Base-by-base conservation (phyloP, 768 basidiomycete genomes). In the Rickenella mellea region DNA sequence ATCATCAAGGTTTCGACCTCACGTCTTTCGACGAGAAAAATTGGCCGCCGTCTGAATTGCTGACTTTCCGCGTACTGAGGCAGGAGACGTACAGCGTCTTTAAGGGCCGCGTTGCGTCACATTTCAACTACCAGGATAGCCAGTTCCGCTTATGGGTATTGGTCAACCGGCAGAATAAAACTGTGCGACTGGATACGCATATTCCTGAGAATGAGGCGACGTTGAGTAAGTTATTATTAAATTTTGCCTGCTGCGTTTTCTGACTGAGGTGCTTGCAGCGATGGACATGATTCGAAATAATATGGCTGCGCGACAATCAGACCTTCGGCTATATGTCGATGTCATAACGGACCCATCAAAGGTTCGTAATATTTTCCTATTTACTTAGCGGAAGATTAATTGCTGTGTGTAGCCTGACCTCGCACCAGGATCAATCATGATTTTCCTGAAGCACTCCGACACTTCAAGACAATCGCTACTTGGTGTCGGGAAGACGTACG, bases 91-190 rank as follows among this genome's bases (percentile, higher is more conserved):
- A 90, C 61, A 77, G 74, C 55, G 77, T 79, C 27, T 98, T 98
- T 78, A 98, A 98, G 70, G 75, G 72, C 37, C 80, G 92, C 36
- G 82, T 98, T 38, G 91, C 93, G 2, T 72, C 78, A 46, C 87
- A 93, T 57, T 90, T 93, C 68, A 82, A 83, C 56, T 70, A 79
- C 54, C 78, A 83, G 3, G 89, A 92, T 57, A 83, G 74, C 54
- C 86, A 93, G 53, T 83, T 97, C 52, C 78, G 92, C 14, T 69
- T 98, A 24, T 99, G 96, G 96, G 96, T 98, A 3, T 63, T 99
- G 26, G 96, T 99, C 37, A 98, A 98, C 61, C 79, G 96, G 25
- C 96, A 99, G 63, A 99, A 99, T 67, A 99, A 98, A 73, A 99
- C 96, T 7, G 91, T 98, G 44, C 78, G 96, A 48, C 96, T 96